These are phyloP conservation scores for Powellomyces hirtus DNA, from an alignment of 192 early-diverging fungal genomes.

Conservation along the genomic window DNA sequence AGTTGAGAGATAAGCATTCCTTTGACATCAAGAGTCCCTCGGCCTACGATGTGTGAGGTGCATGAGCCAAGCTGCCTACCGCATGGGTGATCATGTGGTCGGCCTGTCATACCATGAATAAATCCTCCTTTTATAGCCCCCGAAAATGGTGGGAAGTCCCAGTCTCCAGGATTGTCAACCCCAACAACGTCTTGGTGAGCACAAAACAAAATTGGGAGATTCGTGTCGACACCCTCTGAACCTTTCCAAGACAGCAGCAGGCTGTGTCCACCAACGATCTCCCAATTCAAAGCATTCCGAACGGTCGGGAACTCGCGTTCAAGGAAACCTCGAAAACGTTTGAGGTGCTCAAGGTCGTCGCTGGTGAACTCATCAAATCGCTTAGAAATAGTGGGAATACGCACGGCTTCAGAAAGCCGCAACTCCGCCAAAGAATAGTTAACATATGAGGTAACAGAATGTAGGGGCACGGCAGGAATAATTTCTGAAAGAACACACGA, in stretches of 20 bases:
- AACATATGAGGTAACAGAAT: no score
- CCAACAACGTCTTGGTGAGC: slow-evolving; percentile 50
- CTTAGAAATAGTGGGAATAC: no score
- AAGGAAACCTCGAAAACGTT: background rate
- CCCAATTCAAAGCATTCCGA: slow-evolving; percentile 21
- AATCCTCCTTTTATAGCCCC: slow-evolving; percentile 34
- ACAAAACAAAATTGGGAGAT: slow-evolving; percentile 31
- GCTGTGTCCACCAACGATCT: slow-evolving; percentile 34
- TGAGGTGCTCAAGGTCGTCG: background rate
- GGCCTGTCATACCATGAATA: slow-evolving; percentile 29
- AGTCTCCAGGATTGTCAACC: slow-evolving; percentile 34
- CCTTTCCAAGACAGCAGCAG: slow-evolving; percentile 45
- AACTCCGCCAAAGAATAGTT: no score
- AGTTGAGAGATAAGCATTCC: slow-evolving; percentile 37
- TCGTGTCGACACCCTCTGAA: slow-evolving; percentile 17
- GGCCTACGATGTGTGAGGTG: background rate
- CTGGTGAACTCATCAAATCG: no score
- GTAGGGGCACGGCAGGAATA: no score
- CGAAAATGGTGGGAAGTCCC: slow-evolving; percentile 42
- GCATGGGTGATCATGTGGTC: background rate
- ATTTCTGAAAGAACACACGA: no score
- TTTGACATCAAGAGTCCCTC: slow-evolving; percentile 46
- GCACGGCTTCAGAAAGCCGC: no score
- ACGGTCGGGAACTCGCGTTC: slow-evolving; percentile 24
- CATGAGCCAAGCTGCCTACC: background rate